Evolutionary conservation across 2,329 filamentous ascomycete genomes (phyloP), one percentile per base, ranked within the genome.

Genomic region (Ilyonectria sp.): DNA sequence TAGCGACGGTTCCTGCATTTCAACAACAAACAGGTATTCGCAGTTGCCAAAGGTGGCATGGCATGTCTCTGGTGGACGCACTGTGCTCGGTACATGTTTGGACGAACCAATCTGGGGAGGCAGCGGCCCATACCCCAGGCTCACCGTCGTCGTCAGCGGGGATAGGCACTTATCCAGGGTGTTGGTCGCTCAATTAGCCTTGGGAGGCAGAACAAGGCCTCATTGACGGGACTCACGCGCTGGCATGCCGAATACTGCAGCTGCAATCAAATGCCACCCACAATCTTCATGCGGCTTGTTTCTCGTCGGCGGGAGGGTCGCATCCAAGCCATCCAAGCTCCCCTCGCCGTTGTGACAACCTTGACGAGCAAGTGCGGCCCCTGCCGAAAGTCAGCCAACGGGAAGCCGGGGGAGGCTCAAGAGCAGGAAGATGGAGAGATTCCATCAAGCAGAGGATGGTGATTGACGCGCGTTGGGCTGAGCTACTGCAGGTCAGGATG

Each of bases 401-500:
- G 57, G 31, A 56, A 29, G 44, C 37, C 44, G 54, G 21, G 46
- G 52, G 57, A 56, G 37, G 63, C 21, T 52, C 43, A 35, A 56
- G 31, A 33, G 40, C 19, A 57, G 56, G 37, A 46, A 57, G 56
- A 46, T 52, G 50, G 49, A 53, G 23, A 54, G 49, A 61, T 29
- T 50, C 15, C 40, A 49, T 40, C 52, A 56, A 31, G 52, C 43
- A 57, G 10, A 46, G 29, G 57, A 43, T 57, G 35, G 33, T 63
- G 55, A 63, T 71, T 73, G 64, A 69, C 53, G 55, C 62, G 57
- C 57, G 67, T 60, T 61, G 59, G 69, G 54, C 59, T 60, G 68
- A 70, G 65, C 69, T 71, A 68, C 64, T 72, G 71, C 69, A 74
- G 71, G 69, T 67, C 62, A 62, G 52, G 65, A 71, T 69, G 63